Evolutionary conservation across 805 yeast genomes (phyloP).

Genomic region (Candida wancherniae): DNA sequence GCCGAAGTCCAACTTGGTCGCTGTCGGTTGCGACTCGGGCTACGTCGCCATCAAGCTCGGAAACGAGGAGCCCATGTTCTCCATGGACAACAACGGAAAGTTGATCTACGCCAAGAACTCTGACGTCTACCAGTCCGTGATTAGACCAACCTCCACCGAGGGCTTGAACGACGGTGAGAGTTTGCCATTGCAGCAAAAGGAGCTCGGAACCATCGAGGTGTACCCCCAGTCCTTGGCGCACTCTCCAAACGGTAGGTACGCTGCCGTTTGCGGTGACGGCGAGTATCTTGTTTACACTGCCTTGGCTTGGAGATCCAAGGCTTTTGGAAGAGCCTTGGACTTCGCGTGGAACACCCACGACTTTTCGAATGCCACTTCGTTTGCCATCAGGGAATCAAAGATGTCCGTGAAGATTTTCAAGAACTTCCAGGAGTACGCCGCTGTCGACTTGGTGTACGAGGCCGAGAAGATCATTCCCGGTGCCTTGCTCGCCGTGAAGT

Average conservation of each 20-base stretch:
- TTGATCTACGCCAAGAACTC: constrained; percentile 87
- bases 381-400: constrained; percentile 72
- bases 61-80: constrained; percentile 87
- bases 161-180: constrained; percentile 76
- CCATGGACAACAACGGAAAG: constrained; percentile 92
- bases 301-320: constrained; percentile 95
- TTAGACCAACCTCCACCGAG: constrained; percentile 60
- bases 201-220: constrained; percentile 89
- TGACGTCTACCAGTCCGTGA: constrained; percentile 79
- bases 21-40: constrained; percentile 95
- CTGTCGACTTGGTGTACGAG: constrained; percentile 61
- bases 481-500: constrained; percentile 77
- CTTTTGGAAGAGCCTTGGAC: constrained; percentile 85
- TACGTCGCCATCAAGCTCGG: constrained; percentile 85
- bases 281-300: constrained; percentile 96
- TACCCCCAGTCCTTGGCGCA: constrained; percentile 84
- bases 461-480: constrained; percentile 87
- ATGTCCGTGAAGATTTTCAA: constrained; percentile 67
- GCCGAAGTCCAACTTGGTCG: constrained; percentile 68
- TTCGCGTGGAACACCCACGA: constrained; percentile 92
- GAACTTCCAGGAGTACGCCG: constrained; percentile 76
- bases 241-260: constrained; percentile 97
- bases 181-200: constrained; percentile 75
- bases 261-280: constrained; percentile 96
- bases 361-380: constrained; percentile 56